Percentiles rank a stretch among this genome's conserved stretches.
phyloP scores from a whole-genome alignment of 179 eudicot species.

The Carnegiea gigantea region DNA sequence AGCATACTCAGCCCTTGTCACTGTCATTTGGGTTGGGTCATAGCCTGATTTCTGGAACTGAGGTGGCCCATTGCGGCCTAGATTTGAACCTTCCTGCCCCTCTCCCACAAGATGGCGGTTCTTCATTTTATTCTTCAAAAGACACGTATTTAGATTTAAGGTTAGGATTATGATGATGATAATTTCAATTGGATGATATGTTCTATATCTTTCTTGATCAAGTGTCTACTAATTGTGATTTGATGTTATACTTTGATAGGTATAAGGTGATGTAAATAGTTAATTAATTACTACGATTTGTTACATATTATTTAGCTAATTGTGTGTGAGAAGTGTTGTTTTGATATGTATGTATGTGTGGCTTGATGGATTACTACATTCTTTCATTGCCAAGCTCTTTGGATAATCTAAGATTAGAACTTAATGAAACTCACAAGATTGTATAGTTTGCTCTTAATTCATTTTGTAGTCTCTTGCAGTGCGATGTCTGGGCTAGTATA shows the following conservation, averaged over 20 bases:
- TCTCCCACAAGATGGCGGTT: conserved; percentile 8
- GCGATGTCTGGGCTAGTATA: no score
- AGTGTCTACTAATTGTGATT: not conserved
- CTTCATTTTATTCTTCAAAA: not conserved
- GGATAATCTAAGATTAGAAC: not conserved
- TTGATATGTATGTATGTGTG: not conserved
- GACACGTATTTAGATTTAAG: conserved; percentile 32
- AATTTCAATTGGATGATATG: not conserved
- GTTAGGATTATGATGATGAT: conserved; percentile 29
- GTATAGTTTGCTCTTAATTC: no score
- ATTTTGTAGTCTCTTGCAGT: no score
- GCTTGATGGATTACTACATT: not conserved
- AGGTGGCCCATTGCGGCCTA: conserved; percentile 14
- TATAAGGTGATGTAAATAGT: not conserved
- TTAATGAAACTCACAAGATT: not conserved
- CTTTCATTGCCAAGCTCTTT: not conserved
- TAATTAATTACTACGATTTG: not conserved
- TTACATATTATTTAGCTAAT: not conserved
- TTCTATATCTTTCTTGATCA: not conserved
- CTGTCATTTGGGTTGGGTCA: conserved; percentile 2
- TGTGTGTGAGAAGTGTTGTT: not conserved
- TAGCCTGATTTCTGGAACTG: not conserved
- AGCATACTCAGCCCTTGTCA: conserved; percentile 4
- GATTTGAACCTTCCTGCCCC: conserved; percentile 30
- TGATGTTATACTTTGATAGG: not conserved